These are phyloP conservation scores for Diplodia mutila DNA, from an alignment of 2,329 filamentous ascomycete genomes.

Conservation along the genomic window DNA sequence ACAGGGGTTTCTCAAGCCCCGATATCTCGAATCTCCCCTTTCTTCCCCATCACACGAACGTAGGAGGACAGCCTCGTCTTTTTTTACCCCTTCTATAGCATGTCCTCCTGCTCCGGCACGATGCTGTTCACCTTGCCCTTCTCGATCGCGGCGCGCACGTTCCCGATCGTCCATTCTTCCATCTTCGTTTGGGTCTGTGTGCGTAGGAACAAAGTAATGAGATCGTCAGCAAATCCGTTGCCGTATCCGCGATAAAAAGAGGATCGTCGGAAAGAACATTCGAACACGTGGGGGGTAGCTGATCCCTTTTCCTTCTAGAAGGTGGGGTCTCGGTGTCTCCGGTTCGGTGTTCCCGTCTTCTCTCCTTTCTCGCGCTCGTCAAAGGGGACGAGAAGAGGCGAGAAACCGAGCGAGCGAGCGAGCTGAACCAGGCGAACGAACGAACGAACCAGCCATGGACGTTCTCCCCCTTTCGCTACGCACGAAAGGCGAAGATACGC, in stretches of 20 bases:
- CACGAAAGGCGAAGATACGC: neutral
- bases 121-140: conserved; percentile 67
- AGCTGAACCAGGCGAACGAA: neutral
- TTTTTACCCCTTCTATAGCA: conserved; percentile 31
- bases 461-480: conserved; percentile 4
- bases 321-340: neutral
- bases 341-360: neutral
- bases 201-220: neutral
- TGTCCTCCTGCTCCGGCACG: conserved; percentile 70
- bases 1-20: neutral
- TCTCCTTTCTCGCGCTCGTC: conserved; percentile 10
- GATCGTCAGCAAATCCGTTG: conserved; percentile 13
- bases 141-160: conserved; percentile 66
- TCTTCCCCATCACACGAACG: neutral
- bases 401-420: neutral
- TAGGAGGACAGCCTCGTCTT: too few species aligned
- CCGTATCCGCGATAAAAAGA: neutral
- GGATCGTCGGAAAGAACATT: neutral
- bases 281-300: neutral
- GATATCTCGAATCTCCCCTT: neutral
- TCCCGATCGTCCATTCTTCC: conserved; percentile 76
- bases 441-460: too few species aligned
- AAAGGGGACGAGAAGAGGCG: neutral
- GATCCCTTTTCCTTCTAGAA: neutral
- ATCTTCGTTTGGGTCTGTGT: conserved; percentile 59